phyloP scores from a whole-genome alignment of 2,329 filamentous ascomycete species.

The Pseudogymnoascus verrucosus region DNA sequence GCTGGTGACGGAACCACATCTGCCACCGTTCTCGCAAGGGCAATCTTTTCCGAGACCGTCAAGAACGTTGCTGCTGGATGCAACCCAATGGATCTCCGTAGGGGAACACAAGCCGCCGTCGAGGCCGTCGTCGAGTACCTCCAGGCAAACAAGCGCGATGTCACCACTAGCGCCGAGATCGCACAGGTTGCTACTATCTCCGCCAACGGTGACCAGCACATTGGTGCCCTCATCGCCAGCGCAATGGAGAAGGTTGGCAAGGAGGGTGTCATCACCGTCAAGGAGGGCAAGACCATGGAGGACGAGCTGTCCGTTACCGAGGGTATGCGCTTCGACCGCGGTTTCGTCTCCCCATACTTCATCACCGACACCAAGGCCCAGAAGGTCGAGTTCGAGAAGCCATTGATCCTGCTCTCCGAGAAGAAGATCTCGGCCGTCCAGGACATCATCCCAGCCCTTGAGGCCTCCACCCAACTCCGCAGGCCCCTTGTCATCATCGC shows the following conservation, averaged over 20 bases:
- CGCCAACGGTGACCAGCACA: conserved; percentile 92
- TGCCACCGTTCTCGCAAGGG: conserved; percentile 89
- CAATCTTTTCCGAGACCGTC: conserved; percentile 99
- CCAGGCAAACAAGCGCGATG: conserved; percentile 92
- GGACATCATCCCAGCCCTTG: conserved; percentile 96
- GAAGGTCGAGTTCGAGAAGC: conserved; percentile 99
- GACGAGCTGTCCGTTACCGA: conserved; percentile 98
- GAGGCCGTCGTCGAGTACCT: conserved; percentile 91
- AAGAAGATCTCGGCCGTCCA: conserved; percentile 99
- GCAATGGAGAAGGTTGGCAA: conserved; percentile 99
- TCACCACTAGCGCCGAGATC: conserved; percentile 94
- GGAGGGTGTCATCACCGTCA: conserved; percentile 99
- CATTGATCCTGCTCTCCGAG: conserved; percentile 94
- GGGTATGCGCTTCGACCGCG: conserved; percentile 99
- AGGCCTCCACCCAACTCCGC: conserved; percentile 91
- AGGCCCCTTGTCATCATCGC: conserved; percentile 96
- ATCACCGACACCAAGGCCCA: conserved; percentile 98
- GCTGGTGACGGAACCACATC: conserved; percentile 98
- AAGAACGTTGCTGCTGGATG: conserved; percentile 99
- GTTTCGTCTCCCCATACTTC: conserved; percentile 98
- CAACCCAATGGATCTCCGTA: conserved; percentile 98
- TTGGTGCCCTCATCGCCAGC: conserved; percentile 91
- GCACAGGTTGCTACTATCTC: conserved; percentile 97
- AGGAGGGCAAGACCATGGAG: conserved; percentile 97
- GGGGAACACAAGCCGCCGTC: conserved; percentile 94